Base-by-base conservation (phyloP, 345 rosid genomes). In the Nasturtium officinale region DNA sequence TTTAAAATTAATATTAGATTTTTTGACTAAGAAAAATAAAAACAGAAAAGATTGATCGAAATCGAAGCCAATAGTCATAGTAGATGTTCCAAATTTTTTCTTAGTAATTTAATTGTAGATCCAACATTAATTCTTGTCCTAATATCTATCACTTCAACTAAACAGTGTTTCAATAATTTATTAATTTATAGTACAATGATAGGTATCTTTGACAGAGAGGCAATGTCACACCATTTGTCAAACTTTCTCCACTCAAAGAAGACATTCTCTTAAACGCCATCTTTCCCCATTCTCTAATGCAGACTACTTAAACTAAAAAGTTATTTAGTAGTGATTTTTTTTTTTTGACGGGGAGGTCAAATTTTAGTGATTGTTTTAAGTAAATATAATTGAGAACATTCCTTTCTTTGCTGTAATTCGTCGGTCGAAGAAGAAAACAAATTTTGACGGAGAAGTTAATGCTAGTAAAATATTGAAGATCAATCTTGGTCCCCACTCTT, bases 241-340 rank as follows among this genome's bases (percentile, higher is more conserved):
- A 54, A 59, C 9, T 50, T 61, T 59, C 73, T 75, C 78, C 68
- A 75, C 68, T 60, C 66, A 73, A 56, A 65, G 33, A 61, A 38
- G 5, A 61, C 62, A 61, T 40, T 72, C 48, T 57, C 65, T 5
- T 20, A 23, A 56, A 29, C 30, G 29, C 45, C 43, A 52, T 67
- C 33, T 43, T 72, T 64, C 45, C 20, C 45, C 55, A 62, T 40
- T 62, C 55, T 32, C 63, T 30, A 53, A 20, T 55, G 37, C 18
- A 72, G 62, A 26, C 53, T 37, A 26, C 17, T 61, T 18, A 50
- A 37, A 20, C 20, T 32, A 63, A 56, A 61, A 13, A 55, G n/a
- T 10, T 61, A 25, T 50, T 12, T 64, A 9, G 6, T 43, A 42
- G 16, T 43, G 47, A 13, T 15, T 42, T 5, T 1, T 42, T 43